Conservation (phyloP, 371 early-diverging fungal species). For the Dinochytrium kinnereticum region DNA sequence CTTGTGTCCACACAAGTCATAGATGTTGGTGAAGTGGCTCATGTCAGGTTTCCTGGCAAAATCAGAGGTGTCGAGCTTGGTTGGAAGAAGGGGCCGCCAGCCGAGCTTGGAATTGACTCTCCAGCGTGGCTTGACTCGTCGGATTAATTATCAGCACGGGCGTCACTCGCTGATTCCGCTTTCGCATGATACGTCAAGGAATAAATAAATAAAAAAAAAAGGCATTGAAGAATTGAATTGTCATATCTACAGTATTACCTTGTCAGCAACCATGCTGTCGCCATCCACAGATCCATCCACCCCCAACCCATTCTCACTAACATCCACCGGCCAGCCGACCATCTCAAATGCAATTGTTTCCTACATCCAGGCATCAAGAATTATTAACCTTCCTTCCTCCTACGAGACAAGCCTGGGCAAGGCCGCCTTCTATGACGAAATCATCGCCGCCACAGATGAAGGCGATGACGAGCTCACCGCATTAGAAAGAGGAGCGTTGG, state of each 20-base stretch:
- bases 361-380: conserved; percentile 23
- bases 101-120: background rate
- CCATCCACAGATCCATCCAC: no score
- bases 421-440: conserved; percentile 34
- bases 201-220: no score
- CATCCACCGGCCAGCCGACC: no score
- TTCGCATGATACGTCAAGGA: no score
- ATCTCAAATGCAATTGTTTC: conserved; percentile 24
- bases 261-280: no score
- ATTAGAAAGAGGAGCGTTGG: background rate
- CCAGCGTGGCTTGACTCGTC: no score
- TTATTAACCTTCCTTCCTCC: conserved; percentile 31
- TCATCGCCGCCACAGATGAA: conserved; percentile 1
- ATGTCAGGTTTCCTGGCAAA: background rate
- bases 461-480: conserved; percentile 14
- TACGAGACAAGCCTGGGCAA: conserved; percentile 22
- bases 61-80: background rate
- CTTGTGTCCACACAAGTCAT: no score
- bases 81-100: background rate
- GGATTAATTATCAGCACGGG: no score
- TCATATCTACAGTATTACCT: no score
- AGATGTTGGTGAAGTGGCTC: background rate
- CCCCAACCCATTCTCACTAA: no score
- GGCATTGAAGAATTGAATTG: no score
- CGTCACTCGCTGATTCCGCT: no score